A percentile compares a stretch with the other conserved stretches of the same genome.
phyloP scores from a whole-genome alignment of 1,284 basidiomycete species.

The Rhodofomes roseus region DNA sequence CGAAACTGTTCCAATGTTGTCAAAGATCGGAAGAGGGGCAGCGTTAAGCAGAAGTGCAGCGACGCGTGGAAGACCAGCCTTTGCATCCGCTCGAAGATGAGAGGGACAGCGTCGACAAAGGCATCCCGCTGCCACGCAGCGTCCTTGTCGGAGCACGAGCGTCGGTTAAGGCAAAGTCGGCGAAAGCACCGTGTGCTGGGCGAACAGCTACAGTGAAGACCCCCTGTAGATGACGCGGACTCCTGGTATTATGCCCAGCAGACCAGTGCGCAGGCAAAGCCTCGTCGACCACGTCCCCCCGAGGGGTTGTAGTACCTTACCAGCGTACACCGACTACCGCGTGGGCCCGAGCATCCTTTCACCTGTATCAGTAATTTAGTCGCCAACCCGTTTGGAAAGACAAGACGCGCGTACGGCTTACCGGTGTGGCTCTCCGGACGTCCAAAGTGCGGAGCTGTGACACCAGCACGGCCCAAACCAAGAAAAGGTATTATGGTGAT shows the following conservation, averaged over 20 bases:
- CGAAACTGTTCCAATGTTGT: not conserved
- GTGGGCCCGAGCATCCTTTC: too few relatives aligned
- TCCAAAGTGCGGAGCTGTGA: not conserved
- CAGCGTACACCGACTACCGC: too few relatives aligned
- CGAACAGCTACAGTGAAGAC: not conserved
- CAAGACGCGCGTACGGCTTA: too few relatives aligned
- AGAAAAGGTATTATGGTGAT: not conserved
- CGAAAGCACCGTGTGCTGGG: not conserved
- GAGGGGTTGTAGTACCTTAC: too few relatives aligned
- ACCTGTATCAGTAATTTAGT: too few relatives aligned
- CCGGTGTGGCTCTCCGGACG: too few relatives aligned
- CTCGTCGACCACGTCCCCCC: not conserved
- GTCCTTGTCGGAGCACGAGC: not conserved
- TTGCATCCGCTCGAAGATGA: not conserved
- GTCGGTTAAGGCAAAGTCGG: not conserved
- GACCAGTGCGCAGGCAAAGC: not conserved
- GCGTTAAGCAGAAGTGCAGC: not conserved
- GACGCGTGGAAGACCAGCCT: not conserved
- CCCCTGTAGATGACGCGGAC: not conserved
- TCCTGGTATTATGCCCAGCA: not conserved
- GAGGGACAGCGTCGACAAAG: not conserved
- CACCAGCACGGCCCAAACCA: not conserved
- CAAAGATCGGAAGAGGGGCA: not conserved
- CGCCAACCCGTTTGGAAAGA: too few relatives aligned
- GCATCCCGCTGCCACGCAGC: not conserved